Evolutionary conservation across 164 flowering plant species (phyloP), one percentile per base, ranked within the genome.

Genomic region (Cinnamomum micranthum): DNA sequence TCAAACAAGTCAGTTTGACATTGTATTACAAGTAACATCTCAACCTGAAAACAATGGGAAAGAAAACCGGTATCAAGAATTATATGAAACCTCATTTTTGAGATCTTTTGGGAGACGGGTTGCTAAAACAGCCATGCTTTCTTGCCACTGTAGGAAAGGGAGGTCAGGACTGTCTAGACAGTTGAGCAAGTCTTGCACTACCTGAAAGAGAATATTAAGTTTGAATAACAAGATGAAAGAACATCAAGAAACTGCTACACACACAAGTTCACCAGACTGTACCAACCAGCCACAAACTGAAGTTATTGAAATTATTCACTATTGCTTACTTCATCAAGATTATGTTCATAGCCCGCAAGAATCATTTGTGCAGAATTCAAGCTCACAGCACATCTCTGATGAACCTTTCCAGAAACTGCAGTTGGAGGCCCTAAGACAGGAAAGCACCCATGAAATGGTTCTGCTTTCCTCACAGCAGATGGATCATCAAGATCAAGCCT

Each of bases 61-160:
- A 67, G 13, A 17, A n/a, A 13, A 14, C 50, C 11, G 7, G 11
- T 12, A 33, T 14, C n/a, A 27, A 28, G n/a, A 69, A 27, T 33
- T 35, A 65, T 3, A 1, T 50, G 33, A 76, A 69, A 94, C 99
- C 88, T 89, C 92, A 77, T 76, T 77, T 84, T 84, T 86, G 14
- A 96, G 97, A 69, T 89, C 90, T 84, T 94, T 96, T 52, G 97
- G 97, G 77, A 96, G 96, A 35, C 99, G 93, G 63, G 89, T 90
- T 70, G 97, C 94, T 68, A 96, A 83, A 76, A 96, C 99, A 70
- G 99, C 84, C 82, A 92, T 80, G 86, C 88, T 88, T 81, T 96
- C 99, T 92, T 96, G 99, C 99, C 99, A 96, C 80, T 94, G 99
- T 75, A 96, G 93, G 86, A 91, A 90, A 73, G 99, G 99, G 72